Base-by-base conservation (phyloP, 768 basidiomycete species). In the Tephrocybe sp. region DNA sequence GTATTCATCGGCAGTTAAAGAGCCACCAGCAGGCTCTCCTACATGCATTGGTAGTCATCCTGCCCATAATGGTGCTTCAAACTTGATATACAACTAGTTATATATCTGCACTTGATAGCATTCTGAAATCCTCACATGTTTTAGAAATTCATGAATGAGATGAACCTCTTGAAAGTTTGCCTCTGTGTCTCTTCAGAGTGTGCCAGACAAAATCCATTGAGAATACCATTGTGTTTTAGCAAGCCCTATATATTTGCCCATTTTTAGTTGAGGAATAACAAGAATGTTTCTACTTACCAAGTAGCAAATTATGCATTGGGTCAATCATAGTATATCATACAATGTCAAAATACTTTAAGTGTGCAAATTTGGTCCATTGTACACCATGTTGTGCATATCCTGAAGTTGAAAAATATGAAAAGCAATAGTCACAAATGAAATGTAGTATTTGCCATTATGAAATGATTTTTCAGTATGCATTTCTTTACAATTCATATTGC, bases 21-120 rank as follows among this genome's bases (percentile, higher is more conserved):
- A 57, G 5, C 66, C 66, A 18, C 66, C 64, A 19, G 63, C 60
- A 15, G 66, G 66, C 38, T 66, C 62, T 1, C 66, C 66, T 21
- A 66, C 63, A 19, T 42, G 49, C 5, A 49, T 8, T 8, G 66
- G 66, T 18, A 67, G 43, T 5, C 52, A 44, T 0, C 65, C 64
- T 9, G 60, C 57, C 66, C 65, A 66, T 5, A 53, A 37, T 9
- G 63, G 62, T 3, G 59, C 12, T 39, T 66, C 63, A 52, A 62
- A 60, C 64, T 67, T 37, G 25, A 46, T 38, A 28, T 32, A 7
- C 22, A 39, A 27, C n/a, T n/a, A n/a, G n/a, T n/a, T n/a, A n/a
- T n/a, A n/a, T n/a, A n/a, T n/a, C n/a, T n/a, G n/a, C n/a, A n/a
- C n/a, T n/a, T n/a, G n/a, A n/a, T n/a, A n/a, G n/a, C n/a, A n/a